Evolutionary conservation across 2,329 filamentous ascomycete genomes (phyloP), one percentile per base, ranked within the genome.

Genomic region (Beauveria asiatica): DNA sequence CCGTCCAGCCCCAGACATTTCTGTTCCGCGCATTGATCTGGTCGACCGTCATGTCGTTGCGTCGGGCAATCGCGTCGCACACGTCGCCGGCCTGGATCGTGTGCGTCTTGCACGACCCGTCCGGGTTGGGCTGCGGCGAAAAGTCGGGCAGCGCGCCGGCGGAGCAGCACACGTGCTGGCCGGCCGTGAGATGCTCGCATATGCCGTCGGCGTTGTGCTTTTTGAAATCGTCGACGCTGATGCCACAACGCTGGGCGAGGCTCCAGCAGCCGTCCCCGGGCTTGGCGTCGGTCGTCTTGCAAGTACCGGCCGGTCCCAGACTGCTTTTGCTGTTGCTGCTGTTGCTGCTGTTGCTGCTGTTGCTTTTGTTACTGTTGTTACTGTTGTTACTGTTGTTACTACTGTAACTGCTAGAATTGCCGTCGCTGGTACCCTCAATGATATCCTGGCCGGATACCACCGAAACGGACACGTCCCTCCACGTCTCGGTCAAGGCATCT

Each of bases 1-100:
- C 66, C 5, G 37, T 55, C 68, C 67, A 71, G 23, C 64, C 67
- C 68, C 68, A 69, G 0, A 67, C 68, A 3, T 42, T 50, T 2
- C 30, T 57, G 17, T 54, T 54, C 23, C 11, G 21, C 19, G 44
- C 33, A 9, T 37, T 39, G 3, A 54, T n/a, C 3, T 50, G 21
- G 5, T 44, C 39, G 5, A 27, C 30, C 11, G 30, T 54, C 23
- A 54, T 54, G 37, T 23, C 37, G 33, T 54, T 27, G 5, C 21
- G 7, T 3, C n/a, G 6, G 5, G 11, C 21, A 17, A 44, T 9
- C 9, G 10, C 11, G 27, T 13, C 37, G 45, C 55, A 57, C 2
- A 6, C 7, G 19, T 50, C 45, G 27, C 44, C 44, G 7, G 16
- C 33, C 13, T 51, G 17, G 0, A 51, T 21, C 21, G 46, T 37